Evolutionary conservation across 495 filamentous ascomycete genomes (phyloP).

Genomic region (Cetradonia linearis): DNA sequence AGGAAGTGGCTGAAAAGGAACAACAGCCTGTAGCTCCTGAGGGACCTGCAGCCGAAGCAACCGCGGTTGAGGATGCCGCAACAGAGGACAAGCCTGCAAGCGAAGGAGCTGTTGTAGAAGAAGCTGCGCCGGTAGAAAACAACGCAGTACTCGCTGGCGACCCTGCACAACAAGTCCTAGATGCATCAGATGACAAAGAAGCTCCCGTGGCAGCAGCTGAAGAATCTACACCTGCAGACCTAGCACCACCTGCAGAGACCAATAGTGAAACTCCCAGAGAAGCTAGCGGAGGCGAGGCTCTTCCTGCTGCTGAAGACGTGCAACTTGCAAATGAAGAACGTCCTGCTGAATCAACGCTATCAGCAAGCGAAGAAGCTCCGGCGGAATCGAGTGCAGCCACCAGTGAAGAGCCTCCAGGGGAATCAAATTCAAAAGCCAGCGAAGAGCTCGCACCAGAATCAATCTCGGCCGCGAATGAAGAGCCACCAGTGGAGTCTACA

Average conservation of each 20-base stretch:
- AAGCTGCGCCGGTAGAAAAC: slow-evolving; percentile 5
- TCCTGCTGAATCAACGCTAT: not conserved
- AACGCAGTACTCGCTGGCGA: slow-evolving; percentile 1
- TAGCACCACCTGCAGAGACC: not conserved
- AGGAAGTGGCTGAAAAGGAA: not conserved
- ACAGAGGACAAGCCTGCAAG: slow-evolving; percentile 35
- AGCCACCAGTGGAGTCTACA: not conserved
- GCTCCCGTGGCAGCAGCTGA: slow-evolving; percentile 1
- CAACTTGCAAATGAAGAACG: not conserved
- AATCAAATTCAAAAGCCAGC: not conserved
- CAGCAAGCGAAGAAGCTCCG: slow-evolving; percentile 2
- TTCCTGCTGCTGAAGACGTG: not conserved
- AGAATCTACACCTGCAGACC: slow-evolving; percentile 1
- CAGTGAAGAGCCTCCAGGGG: not conserved
- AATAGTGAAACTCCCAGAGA: not conserved
- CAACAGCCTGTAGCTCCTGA: not conserved
- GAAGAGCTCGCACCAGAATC: not conserved
- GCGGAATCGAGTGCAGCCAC: too few species aligned
- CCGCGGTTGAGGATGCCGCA: slow-evolving; percentile 22
- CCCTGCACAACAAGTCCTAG: not conserved
- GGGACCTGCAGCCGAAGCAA: slow-evolving; percentile 3
- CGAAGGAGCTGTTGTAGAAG: slow-evolving; percentile 17
- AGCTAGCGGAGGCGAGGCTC: slow-evolving; percentile 4
- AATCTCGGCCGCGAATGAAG: not conserved
- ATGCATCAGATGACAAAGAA: not conserved